These are phyloP conservation scores for Phialophora expanda DNA, from an alignment of 2,329 filamentous ascomycete species.

Conservation along the genomic window DNA sequence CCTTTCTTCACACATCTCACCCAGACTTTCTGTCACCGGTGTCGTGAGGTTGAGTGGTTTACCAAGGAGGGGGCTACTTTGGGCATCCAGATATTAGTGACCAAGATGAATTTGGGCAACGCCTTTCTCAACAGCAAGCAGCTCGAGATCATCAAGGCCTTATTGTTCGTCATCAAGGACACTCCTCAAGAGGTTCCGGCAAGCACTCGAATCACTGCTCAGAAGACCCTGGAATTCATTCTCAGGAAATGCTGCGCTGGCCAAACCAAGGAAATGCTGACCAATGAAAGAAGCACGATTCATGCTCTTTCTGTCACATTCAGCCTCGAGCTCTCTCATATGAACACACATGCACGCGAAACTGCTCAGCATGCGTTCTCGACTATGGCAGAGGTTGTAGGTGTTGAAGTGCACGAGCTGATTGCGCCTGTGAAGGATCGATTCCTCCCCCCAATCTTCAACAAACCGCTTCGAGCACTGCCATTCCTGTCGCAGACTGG, in stretches of 20 bases:
- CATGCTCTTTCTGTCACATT: constrained; percentile 81
- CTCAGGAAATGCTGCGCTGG: constrained; percentile 78
- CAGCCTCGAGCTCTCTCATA: constrained; percentile 87
- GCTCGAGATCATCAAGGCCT: constrained; percentile 83
- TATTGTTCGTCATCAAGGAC: constrained; percentile 98
- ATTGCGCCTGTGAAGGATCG: constrained; percentile 89
- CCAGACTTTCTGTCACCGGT: constrained; percentile 87
- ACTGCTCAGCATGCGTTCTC: constrained; percentile 81
- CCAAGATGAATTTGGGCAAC: constrained; percentile 82
- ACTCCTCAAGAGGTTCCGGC: constrained; percentile 94
- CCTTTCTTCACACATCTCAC: constrained; percentile 84
- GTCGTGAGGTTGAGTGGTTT: constrained; percentile 98
- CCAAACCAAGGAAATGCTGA: constrained; percentile 77
- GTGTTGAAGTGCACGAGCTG: constrained; percentile 82
- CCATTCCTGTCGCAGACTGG: constrained; percentile 96
- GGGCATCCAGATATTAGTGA: constrained; percentile 86
- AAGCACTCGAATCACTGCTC: constrained; percentile 80
- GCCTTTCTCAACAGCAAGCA: constrained; percentile 82
- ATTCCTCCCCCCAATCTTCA: constrained; percentile 88
- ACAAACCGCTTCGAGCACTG: constrained; percentile 88
- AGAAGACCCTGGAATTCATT: constrained; percentile 80
- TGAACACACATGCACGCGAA: constrained; percentile 92
- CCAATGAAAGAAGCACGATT: constrained; percentile 69
- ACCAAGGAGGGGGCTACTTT: constrained; percentile 91
- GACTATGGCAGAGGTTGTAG: constrained; percentile 77